Conservation (phyloP, 1,284 basidiomycete genomes). For the Ceratobasidium sp. region DNA sequence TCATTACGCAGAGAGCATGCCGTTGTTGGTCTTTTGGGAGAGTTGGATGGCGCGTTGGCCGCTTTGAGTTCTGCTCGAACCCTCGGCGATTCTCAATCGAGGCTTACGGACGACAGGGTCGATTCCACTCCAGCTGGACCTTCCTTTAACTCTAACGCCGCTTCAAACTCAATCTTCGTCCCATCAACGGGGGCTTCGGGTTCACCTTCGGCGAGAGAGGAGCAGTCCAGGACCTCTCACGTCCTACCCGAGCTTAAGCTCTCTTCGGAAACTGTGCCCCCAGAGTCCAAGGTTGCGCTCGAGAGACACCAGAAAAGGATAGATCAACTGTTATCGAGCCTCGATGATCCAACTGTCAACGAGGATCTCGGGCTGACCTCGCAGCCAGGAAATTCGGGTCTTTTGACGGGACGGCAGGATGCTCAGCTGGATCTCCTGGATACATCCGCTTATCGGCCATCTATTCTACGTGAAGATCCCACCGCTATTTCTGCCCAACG, state of each 20-base stretch:
- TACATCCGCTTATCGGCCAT: slow-evolving; percentile 5
- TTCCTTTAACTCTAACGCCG: too few relatives aligned
- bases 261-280: not conserved
- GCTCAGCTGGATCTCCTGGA: not conserved
- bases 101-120: too few relatives aligned
- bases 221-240: not conserved
- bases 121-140: too few relatives aligned
- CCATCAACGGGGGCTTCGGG: not conserved
- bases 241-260: not conserved
- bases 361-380: not conserved
- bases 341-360: not conserved
- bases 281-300: not conserved
- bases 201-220: not conserved
- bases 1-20: not conserved
- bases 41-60: not conserved
- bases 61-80: not conserved
- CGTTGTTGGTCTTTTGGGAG: slow-evolving; percentile 14
- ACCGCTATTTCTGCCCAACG: not conserved
- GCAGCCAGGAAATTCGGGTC: not conserved
- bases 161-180: not conserved
- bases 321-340: slow-evolving; percentile 1
- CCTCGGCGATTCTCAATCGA: not conserved
- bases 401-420: not conserved
- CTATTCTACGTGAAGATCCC: not conserved
- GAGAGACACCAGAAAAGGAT: slow-evolving; percentile 4